These are phyloP conservation scores for Syzygium aqueum DNA, from an alignment of 345 rosid species.

Conservation along the genomic window DNA sequence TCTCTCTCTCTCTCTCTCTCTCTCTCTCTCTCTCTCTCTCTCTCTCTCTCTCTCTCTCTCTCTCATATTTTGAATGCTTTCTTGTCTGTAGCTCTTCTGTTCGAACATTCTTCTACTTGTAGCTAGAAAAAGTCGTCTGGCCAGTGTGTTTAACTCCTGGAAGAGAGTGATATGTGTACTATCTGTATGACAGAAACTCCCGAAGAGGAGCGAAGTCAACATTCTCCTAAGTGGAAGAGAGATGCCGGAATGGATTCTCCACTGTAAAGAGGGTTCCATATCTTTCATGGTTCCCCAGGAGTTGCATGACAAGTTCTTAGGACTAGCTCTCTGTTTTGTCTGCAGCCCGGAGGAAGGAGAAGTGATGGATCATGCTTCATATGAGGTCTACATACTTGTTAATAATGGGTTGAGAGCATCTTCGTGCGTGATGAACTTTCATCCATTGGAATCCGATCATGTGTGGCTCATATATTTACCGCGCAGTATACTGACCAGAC, in stretches of 20 bases:
- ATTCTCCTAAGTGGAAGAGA: background rate
- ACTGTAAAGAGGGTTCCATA: background rate
- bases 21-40: background rate
- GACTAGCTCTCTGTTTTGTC: background rate
- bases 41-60: too few species aligned
- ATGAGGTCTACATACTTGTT: fast-evolving
- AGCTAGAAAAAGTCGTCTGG: too few species aligned
- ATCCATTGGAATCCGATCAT: background rate
- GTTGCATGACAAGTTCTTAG: fast-evolving
- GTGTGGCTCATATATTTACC: background rate
- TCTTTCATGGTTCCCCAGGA: background rate
- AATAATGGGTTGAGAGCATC: too few species aligned
- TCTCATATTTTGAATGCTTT: background rate
- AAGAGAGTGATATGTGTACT: background rate
- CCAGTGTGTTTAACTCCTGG: too few species aligned
- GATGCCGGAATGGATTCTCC: background rate
- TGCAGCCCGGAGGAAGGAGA: background rate
- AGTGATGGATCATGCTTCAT: too few species aligned
- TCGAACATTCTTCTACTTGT: too few species aligned
- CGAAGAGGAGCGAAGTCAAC: fast-evolving
- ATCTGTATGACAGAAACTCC: background rate
- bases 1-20: too few species aligned
- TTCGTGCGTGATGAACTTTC: too few species aligned
- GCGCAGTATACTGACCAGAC: too few species aligned
- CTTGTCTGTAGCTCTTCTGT: too few species aligned